A percentile compares a stretch with the other conserved stretches of the same genome.
Evolutionary conservation across 345 rosid genomes (phyloP).

Genomic region (Erysimum cheiranthoides): DNA sequence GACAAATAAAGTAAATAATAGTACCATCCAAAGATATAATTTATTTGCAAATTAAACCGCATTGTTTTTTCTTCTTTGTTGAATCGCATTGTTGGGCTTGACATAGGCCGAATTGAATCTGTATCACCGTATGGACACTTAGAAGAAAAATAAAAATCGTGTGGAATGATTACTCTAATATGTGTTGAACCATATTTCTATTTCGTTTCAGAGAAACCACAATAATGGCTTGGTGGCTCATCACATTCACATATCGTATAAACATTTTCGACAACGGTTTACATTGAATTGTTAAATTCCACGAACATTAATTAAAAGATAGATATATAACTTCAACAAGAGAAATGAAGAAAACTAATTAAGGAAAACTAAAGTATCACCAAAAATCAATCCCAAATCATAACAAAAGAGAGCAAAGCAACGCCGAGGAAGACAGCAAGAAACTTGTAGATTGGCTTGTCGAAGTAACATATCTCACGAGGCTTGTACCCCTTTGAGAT

Average conservation of each 20-base stretch:
- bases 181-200: neutral
- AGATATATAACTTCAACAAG: neutral
- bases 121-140: slow-evolving; percentile 15
- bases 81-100: slow-evolving; percentile 41
- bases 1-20: slow-evolving; percentile 4
- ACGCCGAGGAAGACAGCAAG: slow-evolving; percentile 75
- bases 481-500: slow-evolving; percentile 82
- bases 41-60: neutral
- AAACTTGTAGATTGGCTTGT: slow-evolving; percentile 74
- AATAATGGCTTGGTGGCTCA: neutral
- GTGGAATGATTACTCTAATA: neutral
- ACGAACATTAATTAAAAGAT: neutral
- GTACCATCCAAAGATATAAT: slow-evolving; percentile 3
- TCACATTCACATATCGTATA: neutral
- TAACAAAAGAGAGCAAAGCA: slow-evolving; percentile 70
- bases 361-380: slow-evolving; percentile 18
- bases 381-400: slow-evolving; percentile 72
- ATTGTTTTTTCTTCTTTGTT: slow-evolving; percentile 1
- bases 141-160: neutral
- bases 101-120: neutral
- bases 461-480: slow-evolving; percentile 52
- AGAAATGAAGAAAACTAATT: neutral
- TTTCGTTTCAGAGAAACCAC: neutral
- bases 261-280: neutral
- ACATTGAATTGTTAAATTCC: slow-evolving; percentile 5